These are phyloP conservation scores for Phytophthora pluvialis DNA, from an alignment of 352 stramenopile species.

Conservation along the genomic window DNA sequence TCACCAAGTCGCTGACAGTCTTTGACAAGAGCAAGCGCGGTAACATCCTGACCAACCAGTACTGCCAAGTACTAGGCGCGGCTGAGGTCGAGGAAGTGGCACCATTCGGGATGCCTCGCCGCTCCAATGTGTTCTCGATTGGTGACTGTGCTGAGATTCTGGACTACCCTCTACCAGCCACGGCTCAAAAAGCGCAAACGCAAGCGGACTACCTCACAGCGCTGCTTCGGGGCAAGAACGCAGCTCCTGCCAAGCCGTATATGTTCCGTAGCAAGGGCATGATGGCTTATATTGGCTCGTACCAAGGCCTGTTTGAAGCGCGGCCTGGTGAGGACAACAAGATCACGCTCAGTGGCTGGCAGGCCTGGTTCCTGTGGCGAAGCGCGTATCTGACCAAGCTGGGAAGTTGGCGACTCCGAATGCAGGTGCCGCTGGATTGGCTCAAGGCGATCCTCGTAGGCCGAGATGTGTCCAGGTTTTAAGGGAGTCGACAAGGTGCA, in stretches of 20 bases:
- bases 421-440: conserved; percentile 97
- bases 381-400: conserved; percentile 96
- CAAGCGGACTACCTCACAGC: conserved; percentile 66
- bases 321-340: conserved; percentile 47
- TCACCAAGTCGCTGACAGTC: conserved; percentile 66
- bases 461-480: conserved; percentile 94
- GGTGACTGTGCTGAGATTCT: conserved; percentile 93
- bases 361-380: conserved; percentile 92
- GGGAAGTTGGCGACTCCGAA: conserved; percentile 89
- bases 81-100: conserved; percentile 53
- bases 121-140: conserved; percentile 92
- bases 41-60: conserved; percentile 84
- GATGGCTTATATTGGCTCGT: conserved; percentile 95
- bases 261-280: conserved; percentile 84
- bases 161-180: conserved; percentile 87
- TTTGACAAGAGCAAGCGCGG: conserved; percentile 77
- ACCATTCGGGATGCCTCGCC: conserved; percentile 60
- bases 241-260: conserved; percentile 56
- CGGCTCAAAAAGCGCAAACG: conserved; percentile 90
- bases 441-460: conserved; percentile 96
- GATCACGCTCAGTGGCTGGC: conserved; percentile 76
- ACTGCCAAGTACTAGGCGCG: conserved; percentile 68
- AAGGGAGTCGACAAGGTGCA: neutral
- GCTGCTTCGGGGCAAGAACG: conserved; percentile 59
- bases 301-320: conserved; percentile 90